Percentiles rank a stretch among this genome's conserved stretches.
phyloP scores from a whole-genome alignment of 2,329 filamentous ascomycete species.

The Dactylellina sp. region DNA sequence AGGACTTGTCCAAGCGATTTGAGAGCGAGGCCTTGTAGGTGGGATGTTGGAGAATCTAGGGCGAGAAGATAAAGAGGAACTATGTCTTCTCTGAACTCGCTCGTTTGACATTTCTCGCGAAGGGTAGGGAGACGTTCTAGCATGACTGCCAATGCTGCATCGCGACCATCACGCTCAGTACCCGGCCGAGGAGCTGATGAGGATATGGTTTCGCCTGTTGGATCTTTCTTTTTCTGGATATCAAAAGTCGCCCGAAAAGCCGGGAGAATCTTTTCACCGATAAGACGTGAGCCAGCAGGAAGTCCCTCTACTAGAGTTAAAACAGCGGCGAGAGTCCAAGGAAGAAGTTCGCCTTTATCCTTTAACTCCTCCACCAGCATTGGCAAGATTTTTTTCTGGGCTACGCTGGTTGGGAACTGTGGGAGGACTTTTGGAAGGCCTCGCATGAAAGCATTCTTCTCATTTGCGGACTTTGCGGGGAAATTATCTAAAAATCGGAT shows the following conservation, averaged over 20 bases:
- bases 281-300: slow-evolving; percentile 79
- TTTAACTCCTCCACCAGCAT: slow-evolving; percentile 93
- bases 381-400: slow-evolving; percentile 93
- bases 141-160: slow-evolving; percentile 90
- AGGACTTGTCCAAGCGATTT: slow-evolving; percentile 82
- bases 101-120: slow-evolving; percentile 83
- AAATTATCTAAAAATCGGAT: slow-evolving; percentile 93
- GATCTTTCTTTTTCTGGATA: slow-evolving; percentile 36
- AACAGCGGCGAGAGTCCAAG: slow-evolving; percentile 87
- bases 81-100: slow-evolving; percentile 96
- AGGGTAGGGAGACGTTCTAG: slow-evolving; percentile 83
- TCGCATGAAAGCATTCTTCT: slow-evolving; percentile 91
- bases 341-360: slow-evolving; percentile 81
- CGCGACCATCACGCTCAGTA: slow-evolving; percentile 71
- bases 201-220: slow-evolving; percentile 27
- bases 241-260: slow-evolving; percentile 83
- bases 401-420: slow-evolving; percentile 90
- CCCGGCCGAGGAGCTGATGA: slow-evolving; percentile 50
- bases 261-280: slow-evolving; percentile 88
- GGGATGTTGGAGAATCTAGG: slow-evolving; percentile 88
- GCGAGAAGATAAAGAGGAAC: slow-evolving; percentile 85
- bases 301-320: slow-evolving; percentile 88
- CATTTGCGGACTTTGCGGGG: slow-evolving; percentile 88
- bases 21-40: slow-evolving; percentile 86
- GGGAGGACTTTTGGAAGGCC: slow-evolving; percentile 87